Evolutionary conservation across 148 eudicot genomes (phyloP).

Genomic region (Persicaria maculosa): DNA sequence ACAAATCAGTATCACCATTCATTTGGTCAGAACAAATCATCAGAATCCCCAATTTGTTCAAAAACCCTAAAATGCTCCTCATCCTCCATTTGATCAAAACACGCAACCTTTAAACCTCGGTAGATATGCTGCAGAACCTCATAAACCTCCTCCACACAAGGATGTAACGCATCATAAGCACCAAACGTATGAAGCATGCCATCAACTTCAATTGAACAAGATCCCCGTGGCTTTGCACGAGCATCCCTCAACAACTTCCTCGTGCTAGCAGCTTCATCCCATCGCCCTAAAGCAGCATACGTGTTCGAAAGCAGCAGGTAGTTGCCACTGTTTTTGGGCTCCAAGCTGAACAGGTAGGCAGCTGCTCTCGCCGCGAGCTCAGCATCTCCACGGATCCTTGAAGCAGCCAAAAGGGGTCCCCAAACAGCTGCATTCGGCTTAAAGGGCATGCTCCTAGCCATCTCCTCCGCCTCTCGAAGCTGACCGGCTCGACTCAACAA

Average conservation of each 20-base stretch:
- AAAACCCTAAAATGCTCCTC: no score
- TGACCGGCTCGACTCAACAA: constrained; percentile 49
- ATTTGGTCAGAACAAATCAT: not conserved
- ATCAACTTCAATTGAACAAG: constrained; percentile 42
- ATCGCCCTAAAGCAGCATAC: constrained; percentile 36
- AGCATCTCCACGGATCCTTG: constrained; percentile 32
- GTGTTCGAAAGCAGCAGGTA: constrained; percentile 43
- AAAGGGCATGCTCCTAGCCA: constrained; percentile 36
- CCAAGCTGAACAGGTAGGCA: constrained; percentile 27
- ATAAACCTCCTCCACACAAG: constrained; percentile 27
- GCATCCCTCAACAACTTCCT: constrained; percentile 43
- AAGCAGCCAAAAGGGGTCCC: constrained; percentile 58
- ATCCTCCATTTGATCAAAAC: not conserved
- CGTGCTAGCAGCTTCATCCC: constrained; percentile 42
- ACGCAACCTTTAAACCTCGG: constrained; percentile 19
- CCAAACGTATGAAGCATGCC: constrained; percentile 25
- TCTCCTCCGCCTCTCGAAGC: constrained; percentile 41
- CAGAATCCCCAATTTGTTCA: not conserved
- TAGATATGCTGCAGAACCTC: constrained; percentile 26
- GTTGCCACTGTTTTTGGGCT: constrained; percentile 53
- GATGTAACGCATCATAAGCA: constrained; percentile 30
- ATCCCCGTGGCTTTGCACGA: constrained; percentile 39
- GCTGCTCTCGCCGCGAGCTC: constrained; percentile 37
- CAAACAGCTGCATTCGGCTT: constrained; percentile 49
- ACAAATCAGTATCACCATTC: not conserved